Conservation (phyloP, 176 grass and related monocot genomes). For the Thalia dealbata region DNA sequence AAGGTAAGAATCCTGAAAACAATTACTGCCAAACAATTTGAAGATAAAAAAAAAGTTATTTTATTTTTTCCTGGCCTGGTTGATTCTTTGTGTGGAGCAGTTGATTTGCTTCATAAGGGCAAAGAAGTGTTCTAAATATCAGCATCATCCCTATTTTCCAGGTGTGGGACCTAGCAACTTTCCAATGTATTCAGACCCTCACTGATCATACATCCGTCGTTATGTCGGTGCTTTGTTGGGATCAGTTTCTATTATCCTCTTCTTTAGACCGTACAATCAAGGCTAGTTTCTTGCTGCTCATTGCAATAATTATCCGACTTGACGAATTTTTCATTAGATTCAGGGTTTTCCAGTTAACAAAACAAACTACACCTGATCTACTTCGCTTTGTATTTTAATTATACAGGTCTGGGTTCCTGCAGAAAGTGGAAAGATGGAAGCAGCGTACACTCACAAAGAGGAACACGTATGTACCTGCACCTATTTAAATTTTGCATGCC, state of each 20-base stretch:
- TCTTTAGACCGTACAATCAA: constrained; percentile 51
- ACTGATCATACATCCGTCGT: constrained; percentile 44
- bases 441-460: constrained; percentile 32
- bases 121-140: not conserved
- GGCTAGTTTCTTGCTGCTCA: not conserved
- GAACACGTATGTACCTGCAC: constrained; percentile 33
- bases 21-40: no score
- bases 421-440: constrained; percentile 36
- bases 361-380: not conserved
- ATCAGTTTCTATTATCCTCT: constrained; percentile 45
- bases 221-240: constrained; percentile 54
- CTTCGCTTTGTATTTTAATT: not conserved
- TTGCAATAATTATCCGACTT: not conserved
- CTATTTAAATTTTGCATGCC: not conserved
- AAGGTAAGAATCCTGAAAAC: constrained; percentile 4
- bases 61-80: not conserved
- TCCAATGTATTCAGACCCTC: constrained; percentile 44
- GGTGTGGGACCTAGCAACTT: constrained; percentile 43
- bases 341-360: not conserved
- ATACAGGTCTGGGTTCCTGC: constrained; percentile 28
- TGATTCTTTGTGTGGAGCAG: not conserved
- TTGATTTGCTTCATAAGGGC: not conserved
- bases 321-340: not conserved
- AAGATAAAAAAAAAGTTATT: not conserved
- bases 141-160: constrained; percentile 6